Base-by-base conservation (phyloP, 106 monocot species). In the Apostasia shenzhenica region DNA sequence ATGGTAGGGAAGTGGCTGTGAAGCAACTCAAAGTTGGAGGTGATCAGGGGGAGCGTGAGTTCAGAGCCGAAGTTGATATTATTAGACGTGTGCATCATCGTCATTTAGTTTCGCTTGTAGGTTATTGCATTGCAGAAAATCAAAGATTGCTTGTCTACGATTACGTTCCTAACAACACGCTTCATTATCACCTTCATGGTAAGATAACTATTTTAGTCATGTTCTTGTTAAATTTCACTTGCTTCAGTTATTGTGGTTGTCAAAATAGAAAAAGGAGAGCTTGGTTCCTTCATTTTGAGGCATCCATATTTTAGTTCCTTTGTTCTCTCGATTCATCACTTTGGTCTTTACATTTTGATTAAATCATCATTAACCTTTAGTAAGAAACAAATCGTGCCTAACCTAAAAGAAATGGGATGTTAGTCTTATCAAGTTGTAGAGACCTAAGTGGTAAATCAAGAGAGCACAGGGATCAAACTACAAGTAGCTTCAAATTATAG, bases 41-140 rank as follows among this genome's bases (percentile, higher is more conserved):
- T 47, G 67, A 66, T 39, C 91, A 88, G 52, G 91, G 91, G 51
- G 88, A 92, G 72, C 79, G 91, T n/a, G 95, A 92, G 58, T 92
- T 95, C 55, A 74, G 56, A 50, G 92, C 88, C n/a, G 95, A 95
- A 77, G 84, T 95, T 55, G 91, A 95, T 67, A 84, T 82, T 59
- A 91, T 95, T 72, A 84, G 92, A 56, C 83, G 88, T 45, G 82
- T 92, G 39, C 95, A 95, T 56, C 95, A 95, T 81, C 88, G 91
- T 45, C 88, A 92, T 81, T 76, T 95, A 72, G 95, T 95, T 69
- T 86, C 91, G 8, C 73, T 95, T 14, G 89, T 95, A 13, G 95
- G 95, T 5, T 89, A 85, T 70, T 95, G 88, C 70, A 84, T 95
- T 50, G 74, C 82, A 37, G 84, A 86, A 11, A 81, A 71, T 51